These are phyloP conservation scores for Hirsutella thompsonii DNA, from an alignment of 2,329 filamentous ascomycete species.

Conservation along the genomic window DNA sequence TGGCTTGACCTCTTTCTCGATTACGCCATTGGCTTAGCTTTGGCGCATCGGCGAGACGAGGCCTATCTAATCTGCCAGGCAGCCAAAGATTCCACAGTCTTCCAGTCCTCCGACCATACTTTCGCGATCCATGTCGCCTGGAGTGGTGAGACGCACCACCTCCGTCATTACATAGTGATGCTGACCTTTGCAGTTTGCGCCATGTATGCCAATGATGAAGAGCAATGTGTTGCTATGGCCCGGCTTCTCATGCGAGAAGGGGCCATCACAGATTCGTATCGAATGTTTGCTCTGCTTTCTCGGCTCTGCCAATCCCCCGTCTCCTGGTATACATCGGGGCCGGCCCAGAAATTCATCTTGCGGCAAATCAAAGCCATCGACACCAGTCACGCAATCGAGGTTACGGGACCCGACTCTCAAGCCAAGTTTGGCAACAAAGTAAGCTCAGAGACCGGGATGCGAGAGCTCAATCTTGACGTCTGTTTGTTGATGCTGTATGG, in stretches of 20 bases:
- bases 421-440: neutral
- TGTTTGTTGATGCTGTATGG: conserved; percentile 80
- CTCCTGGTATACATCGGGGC: conserved; percentile 66
- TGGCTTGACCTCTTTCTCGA: conserved; percentile 90
- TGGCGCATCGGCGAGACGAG: conserved; percentile 51
- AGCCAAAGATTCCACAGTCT: conserved; percentile 70
- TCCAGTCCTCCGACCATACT: conserved; percentile 55
- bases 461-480: conserved; percentile 47
- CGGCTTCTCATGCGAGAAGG: conserved; percentile 79
- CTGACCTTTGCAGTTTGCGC: conserved; percentile 51
- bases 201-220: conserved; percentile 67
- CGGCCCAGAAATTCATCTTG: conserved; percentile 81
- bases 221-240: conserved; percentile 57
- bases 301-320: conserved; percentile 61
- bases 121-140: conserved; percentile 67
- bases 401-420: neutral
- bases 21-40: conserved; percentile 67
- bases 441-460: neutral
- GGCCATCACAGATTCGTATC: conserved; percentile 71
- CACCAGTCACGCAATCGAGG: conserved; percentile 31
- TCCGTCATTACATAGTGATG: neutral
- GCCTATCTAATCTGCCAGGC: conserved; percentile 72
- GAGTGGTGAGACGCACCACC: conserved; percentile 40
- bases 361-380: conserved; percentile 89
- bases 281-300: conserved; percentile 69